Base-by-base conservation (phyloP, 1,284 basidiomycete species). In the Ceratobasidium sp. region DNA sequence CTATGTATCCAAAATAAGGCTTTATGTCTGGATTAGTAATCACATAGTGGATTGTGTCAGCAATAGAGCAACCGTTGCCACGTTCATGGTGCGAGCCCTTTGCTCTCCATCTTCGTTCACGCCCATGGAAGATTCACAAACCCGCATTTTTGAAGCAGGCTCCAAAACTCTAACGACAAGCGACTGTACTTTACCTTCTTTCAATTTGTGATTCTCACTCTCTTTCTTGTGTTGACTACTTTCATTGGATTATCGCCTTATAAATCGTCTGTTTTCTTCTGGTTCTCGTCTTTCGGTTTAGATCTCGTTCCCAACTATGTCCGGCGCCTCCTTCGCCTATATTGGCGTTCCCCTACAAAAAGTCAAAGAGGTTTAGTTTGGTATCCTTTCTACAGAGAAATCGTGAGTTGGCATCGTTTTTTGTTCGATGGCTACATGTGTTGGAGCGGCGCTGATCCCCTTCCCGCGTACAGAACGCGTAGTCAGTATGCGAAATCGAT, bases 371-470 rank as follows among this genome's bases (percentile, higher is more conserved):
- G 97, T 99, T 80, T 98, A 99, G 87, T 99, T 99, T 88, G 97
- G 98, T 84, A 97, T 99, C 82, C 92, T 99, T 84, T 98, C 97
- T 73, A 98, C 98, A n/a, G 98, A 87, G 98, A 99, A 90, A 99
- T 99, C 85, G 95, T 97, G 85, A 85, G 95, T 92, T 28, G 26
- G 18, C 46, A 23, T 9, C 10, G 5, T n/a, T 77, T 75, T 80
- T 76, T 64, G 64, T 69, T 76, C 75, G 61, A 64, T 69, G 80
- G 63, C 77, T 40, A 68, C 68, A 58, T 33, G 51, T 72, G 53
- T 56, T 79, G 60, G 55, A 55, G 66, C 61, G 77, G 78, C 66
- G 80, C 81, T 77, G 44, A 68, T 53, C 61, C 66, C 49, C 73
- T 72, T 78, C 49, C 81, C 76, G 69, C 53, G 39, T 78, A 81